phyloP scores from a whole-genome alignment of 139 green algal genomes.

The Mesostigma viride region DNA sequence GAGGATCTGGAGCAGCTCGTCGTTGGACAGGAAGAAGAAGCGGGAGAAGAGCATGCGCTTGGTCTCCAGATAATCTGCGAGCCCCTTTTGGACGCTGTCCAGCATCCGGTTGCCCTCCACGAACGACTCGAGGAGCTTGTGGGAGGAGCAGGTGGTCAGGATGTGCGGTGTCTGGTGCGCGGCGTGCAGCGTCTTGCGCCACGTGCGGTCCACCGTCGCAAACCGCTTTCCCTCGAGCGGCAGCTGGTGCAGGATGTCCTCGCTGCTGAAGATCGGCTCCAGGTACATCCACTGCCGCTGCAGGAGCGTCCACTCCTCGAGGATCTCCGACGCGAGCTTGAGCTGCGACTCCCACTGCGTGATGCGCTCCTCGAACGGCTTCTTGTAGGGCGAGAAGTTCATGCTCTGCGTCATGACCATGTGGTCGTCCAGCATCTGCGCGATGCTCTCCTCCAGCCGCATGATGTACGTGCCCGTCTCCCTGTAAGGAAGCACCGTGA shows the following conservation, averaged over 20 bases:
- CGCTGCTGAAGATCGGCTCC: slow-evolving; percentile 67
- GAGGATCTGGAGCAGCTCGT: slow-evolving; percentile 44
- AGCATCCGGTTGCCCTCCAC: slow-evolving; percentile 33
- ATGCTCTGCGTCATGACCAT: slow-evolving; percentile 64
- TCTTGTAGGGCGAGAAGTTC: slow-evolving; percentile 61
- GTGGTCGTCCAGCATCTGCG: slow-evolving; percentile 72
- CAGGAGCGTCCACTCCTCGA: slow-evolving; percentile 63
- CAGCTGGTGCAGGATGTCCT: slow-evolving; percentile 74
- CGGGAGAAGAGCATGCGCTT: slow-evolving; percentile 56
- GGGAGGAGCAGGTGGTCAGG: slow-evolving; percentile 22
- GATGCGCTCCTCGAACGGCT: slow-evolving; percentile 69
- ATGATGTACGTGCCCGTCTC: slow-evolving; percentile 54
- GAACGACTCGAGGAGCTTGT: slow-evolving; percentile 33
- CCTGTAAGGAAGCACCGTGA: slow-evolving; percentile 57
- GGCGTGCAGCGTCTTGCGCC: slow-evolving; percentile 48
- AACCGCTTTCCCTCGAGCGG: slow-evolving; percentile 71
- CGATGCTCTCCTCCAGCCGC: slow-evolving; percentile 55
- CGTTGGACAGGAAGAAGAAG: slow-evolving; percentile 49
- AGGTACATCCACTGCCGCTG: slow-evolving; percentile 75
- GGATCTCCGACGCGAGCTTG: slow-evolving; percentile 54
- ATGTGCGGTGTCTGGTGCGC: slow-evolving; percentile 11
- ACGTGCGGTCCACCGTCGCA: slow-evolving; percentile 57
- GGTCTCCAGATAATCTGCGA: slow-evolving; percentile 44
- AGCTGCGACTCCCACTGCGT: slow-evolving; percentile 57
- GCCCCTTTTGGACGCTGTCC: slow-evolving; percentile 40